A percentile compares a stretch with the other conserved stretches of the same genome.
These are phyloP conservation scores for Fonsecaea monophora DNA, from an alignment of 2,329 filamentous ascomycete genomes.

Conservation along the genomic window DNA sequence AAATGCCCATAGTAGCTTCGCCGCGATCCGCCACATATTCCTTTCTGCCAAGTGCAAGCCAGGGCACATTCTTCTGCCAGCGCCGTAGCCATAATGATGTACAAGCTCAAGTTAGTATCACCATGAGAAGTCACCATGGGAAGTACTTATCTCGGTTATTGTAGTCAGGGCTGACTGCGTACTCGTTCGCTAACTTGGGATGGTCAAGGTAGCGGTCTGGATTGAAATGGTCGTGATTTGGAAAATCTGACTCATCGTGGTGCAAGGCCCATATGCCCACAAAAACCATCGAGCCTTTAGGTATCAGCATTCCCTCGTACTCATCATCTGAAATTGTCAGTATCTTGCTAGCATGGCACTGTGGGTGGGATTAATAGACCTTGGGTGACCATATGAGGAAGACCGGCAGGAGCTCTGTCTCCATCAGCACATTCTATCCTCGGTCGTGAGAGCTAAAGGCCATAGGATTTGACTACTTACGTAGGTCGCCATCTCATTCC, in stretches of 20 bases:
- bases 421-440: slow-evolving; percentile 1
- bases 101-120: not conserved
- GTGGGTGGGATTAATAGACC: slow-evolving; percentile 7
- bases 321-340: slow-evolving; percentile 49
- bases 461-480: slow-evolving; percentile 13
- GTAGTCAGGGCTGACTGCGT: slow-evolving; percentile 4
- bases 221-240: slow-evolving; percentile 17
- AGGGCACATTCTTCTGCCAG: slow-evolving; percentile 10
- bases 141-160: slow-evolving; percentile 4
- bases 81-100: slow-evolving; percentile 12
- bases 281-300: slow-evolving; percentile 52
- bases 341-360: not conserved
- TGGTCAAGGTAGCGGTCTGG: slow-evolving; percentile 21
- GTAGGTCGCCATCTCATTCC: slow-evolving; percentile 46
- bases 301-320: slow-evolving; percentile 58
- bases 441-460: not conserved
- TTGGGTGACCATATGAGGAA: slow-evolving; percentile 26
- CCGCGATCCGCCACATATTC: not conserved
- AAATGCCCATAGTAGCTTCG: slow-evolving; percentile 7
- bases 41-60: slow-evolving; percentile 14
- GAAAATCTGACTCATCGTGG: slow-evolving; percentile 11
- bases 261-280: slow-evolving; percentile 23
- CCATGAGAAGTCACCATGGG: not conserved
- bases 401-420: slow-evolving; percentile 23
- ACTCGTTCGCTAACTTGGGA: slow-evolving; percentile 19